phyloP scores from a whole-genome alignment of 257 asterid genomes.

The Paulownia fortunei region DNA sequence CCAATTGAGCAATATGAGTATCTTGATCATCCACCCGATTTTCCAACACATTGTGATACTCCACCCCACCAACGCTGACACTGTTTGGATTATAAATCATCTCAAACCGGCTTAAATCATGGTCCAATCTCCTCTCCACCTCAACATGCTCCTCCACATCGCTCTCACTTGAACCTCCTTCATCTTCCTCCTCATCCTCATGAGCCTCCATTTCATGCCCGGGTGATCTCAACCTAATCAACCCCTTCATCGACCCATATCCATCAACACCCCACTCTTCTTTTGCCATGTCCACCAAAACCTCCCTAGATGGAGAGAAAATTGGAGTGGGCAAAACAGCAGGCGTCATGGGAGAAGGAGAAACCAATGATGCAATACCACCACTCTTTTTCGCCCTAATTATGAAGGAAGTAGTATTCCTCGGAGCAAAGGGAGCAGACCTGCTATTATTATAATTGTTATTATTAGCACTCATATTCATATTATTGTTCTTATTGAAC shows the following conservation, averaged over 20 bases:
- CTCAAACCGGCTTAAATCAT: slow-evolving; percentile 82
- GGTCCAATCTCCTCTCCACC: slow-evolving; percentile 85
- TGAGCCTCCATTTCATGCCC: slow-evolving; percentile 59
- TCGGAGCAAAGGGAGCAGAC: slow-evolving; percentile 71
- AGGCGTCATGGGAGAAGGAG: slow-evolving; percentile 81
- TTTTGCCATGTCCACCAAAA: slow-evolving; percentile 81
- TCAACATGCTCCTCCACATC: slow-evolving; percentile 88
- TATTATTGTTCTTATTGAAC: slow-evolving; percentile 42
- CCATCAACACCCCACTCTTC: slow-evolving; percentile 96
- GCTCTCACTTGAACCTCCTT: slow-evolving; percentile 79
- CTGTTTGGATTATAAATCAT: slow-evolving; percentile 68
- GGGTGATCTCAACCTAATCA: slow-evolving; percentile 80
- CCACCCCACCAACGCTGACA: slow-evolving; percentile 43
- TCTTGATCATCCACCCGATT: slow-evolving; percentile 88
- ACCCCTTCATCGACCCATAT: slow-evolving; percentile 85
- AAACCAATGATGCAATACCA: slow-evolving; percentile 77
- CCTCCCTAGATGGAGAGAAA: slow-evolving; percentile 86
- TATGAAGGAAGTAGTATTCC: slow-evolving; percentile 70
- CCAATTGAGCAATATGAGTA: slow-evolving; percentile 74
- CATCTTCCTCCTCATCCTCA: slow-evolving; percentile 72
- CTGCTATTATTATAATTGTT: slow-evolving; percentile 41
- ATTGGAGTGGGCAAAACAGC: slow-evolving; percentile 78
- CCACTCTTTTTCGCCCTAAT: slow-evolving; percentile 85
- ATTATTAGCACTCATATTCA: slow-evolving; percentile 29
- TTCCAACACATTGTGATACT: slow-evolving; percentile 65